These are phyloP conservation scores for Metarhizium brunneum DNA, from an alignment of 2,329 filamentous ascomycete species.

Conservation along the genomic window DNA sequence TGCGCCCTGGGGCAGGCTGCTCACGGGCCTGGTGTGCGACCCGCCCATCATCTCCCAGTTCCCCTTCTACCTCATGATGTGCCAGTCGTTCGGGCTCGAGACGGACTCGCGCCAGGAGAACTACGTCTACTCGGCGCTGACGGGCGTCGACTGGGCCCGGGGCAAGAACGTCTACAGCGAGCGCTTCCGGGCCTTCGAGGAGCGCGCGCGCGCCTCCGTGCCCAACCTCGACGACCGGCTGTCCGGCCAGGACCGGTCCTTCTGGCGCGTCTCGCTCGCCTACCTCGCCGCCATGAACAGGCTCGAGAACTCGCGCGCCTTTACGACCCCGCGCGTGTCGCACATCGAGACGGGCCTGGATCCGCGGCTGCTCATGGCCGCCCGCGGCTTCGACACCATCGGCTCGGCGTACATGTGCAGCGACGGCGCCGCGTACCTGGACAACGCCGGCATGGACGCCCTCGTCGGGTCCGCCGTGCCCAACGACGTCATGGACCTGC, in stretches of 20 bases:
- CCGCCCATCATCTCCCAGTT: slow-evolving; percentile 9
- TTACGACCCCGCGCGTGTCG: slow-evolving; percentile 2
- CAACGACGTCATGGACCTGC: slow-evolving; percentile 9
- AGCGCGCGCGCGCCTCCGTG: background rate
- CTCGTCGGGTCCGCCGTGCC: slow-evolving; percentile 6
- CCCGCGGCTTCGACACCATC: slow-evolving; percentile 5
- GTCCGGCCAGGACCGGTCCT: slow-evolving; percentile 5
- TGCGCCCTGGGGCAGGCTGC: slow-evolving; percentile 4
- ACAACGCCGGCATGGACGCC: slow-evolving; percentile 6
- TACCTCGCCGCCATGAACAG: slow-evolving; percentile 6
- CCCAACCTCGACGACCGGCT: slow-evolving; percentile 4
- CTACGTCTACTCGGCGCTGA: slow-evolving; percentile 7
- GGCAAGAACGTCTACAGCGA: slow-evolving; percentile 5
- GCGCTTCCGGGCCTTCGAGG: slow-evolving; percentile 1
- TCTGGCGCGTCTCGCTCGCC: slow-evolving; percentile 5
- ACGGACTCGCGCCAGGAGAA: slow-evolving; percentile 1
- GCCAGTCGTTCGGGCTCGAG: slow-evolving; percentile 6
- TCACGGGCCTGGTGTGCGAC: slow-evolving; percentile 7
- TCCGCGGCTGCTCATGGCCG: slow-evolving; percentile 3
- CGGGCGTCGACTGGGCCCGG: slow-evolving; percentile 5
- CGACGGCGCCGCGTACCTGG: slow-evolving; percentile 7
- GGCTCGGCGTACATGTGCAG: slow-evolving; percentile 8
- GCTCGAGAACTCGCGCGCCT: background rate
- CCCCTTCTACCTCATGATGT: slow-evolving; percentile 10
- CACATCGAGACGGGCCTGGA: slow-evolving; percentile 5